These are phyloP conservation scores for Fallopia convolvulus DNA, from an alignment of 148 eudicot genomes.

Conservation along the genomic window DNA sequence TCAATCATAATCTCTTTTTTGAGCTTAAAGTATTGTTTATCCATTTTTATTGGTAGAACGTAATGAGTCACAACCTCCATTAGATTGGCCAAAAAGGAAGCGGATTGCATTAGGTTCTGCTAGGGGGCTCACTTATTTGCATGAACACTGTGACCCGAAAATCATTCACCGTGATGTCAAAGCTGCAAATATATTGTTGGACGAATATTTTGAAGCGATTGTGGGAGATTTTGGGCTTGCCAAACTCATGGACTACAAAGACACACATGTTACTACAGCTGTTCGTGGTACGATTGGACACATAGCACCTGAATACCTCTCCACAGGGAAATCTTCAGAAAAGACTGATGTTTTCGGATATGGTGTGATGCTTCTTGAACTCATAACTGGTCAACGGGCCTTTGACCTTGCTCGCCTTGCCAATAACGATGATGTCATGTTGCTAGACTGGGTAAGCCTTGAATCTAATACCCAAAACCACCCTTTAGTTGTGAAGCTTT, in stretches of 20 bases:
- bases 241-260: constrained; percentile 79
- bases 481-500: neutral
- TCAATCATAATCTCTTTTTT: too few species aligned
- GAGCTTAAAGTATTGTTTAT: neutral
- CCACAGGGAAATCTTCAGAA: constrained; percentile 88
- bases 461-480: neutral
- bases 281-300: constrained; percentile 95
- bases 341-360: constrained; percentile 93
- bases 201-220: constrained; percentile 64
- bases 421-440: constrained; percentile 12
- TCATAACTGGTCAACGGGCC: constrained; percentile 82
- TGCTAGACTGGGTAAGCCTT: constrained; percentile 14
- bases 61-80: constrained; percentile 32
- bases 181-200: constrained; percentile 81
- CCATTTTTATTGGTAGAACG: neutral
- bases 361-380: constrained; percentile 78
- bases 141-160: constrained; percentile 95
- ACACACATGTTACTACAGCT: constrained; percentile 89
- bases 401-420: constrained; percentile 47
- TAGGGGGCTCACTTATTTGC: constrained; percentile 74
- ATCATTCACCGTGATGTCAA: constrained; percentile 92
- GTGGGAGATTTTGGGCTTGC: constrained; percentile 97
- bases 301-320: constrained; percentile 89
- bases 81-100: constrained; percentile 88
- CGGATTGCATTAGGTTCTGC: constrained; percentile 85